Conservation (phyloP, 306 rosid species). For the Quercus aquifolioides region DNA sequence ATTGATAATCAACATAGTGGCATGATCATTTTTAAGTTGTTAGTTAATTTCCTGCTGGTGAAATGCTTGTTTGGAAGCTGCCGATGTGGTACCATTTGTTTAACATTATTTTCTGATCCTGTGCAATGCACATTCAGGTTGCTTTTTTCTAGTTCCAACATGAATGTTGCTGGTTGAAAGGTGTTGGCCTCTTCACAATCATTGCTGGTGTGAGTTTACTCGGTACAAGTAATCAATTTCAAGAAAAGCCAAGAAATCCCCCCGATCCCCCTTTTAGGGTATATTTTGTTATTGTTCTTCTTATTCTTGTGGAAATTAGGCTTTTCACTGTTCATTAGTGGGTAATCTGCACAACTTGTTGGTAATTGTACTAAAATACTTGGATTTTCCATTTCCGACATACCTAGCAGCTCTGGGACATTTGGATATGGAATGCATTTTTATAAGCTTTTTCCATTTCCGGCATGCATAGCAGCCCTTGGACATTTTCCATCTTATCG, state of each 20-base stretch:
- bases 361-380: no score
- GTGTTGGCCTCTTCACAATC: conserved; percentile 66
- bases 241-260: background rate
- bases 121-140: conserved; percentile 43
- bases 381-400: no score
- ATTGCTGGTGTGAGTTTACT: conserved; percentile 81
- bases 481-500: no score
- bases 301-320: no score
- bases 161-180: conserved; percentile 75
- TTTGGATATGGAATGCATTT: no score
- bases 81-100: background rate
- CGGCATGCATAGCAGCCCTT: no score
- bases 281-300: no score
- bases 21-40: background rate
- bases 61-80: background rate
- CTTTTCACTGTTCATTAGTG: no score
- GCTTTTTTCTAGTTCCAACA: conserved; percentile 87
- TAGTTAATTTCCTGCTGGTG: background rate
- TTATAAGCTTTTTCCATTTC: no score
- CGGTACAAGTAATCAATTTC: conserved; percentile 50
- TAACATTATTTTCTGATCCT: conserved; percentile 21
- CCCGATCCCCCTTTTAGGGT: no score
- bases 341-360: background rate
- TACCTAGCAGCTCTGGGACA: no score
- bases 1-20: background rate